Percentiles rank a stretch among this genome's conserved stretches.
Evolutionary conservation across 2,329 filamentous ascomycete species (phyloP).

Genomic region (Monosporascus sp.): DNA sequence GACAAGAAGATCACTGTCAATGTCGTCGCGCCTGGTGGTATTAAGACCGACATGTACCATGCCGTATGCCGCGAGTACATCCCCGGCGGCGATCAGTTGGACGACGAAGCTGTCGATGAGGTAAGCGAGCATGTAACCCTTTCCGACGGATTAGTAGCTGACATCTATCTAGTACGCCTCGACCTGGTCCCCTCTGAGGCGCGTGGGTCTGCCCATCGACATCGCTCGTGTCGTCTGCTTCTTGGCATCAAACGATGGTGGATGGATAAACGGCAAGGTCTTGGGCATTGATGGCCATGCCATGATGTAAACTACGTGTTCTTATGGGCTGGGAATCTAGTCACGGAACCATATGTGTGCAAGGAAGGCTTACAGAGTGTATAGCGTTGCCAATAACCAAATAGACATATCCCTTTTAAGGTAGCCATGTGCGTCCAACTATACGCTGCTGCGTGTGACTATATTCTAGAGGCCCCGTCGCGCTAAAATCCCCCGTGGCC

Average conservation of each 20-base stretch:
- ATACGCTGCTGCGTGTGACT: no score
- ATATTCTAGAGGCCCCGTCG: no score
- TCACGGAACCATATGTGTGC: no score
- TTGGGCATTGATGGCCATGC: conserved; percentile 26
- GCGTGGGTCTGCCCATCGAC: conserved; percentile 63
- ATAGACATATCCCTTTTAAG: no score
- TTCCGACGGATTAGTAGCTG: neutral
- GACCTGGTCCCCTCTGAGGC: conserved; percentile 59
- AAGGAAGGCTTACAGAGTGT: no score
- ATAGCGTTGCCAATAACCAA: no score
- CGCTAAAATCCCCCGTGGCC: no score
- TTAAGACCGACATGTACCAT: conserved; percentile 66
- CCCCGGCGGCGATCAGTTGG: conserved; percentile 49
- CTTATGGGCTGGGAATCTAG: neutral
- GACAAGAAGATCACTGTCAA: conserved; percentile 65
- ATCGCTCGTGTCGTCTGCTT: conserved; percentile 61
- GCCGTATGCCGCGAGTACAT: conserved; percentile 61
- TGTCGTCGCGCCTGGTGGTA: conserved; percentile 60
- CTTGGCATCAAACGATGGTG: conserved; percentile 41
- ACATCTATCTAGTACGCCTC: conserved; percentile 45
- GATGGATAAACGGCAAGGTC: conserved; percentile 40
- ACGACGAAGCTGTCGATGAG: conserved; percentile 56
- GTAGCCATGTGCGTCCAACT: no score
- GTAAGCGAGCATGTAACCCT: conserved; percentile 16
- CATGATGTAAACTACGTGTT: conserved; percentile 21